Evolutionary conservation across 179 eudicot species (phyloP), one percentile per base, ranked within the genome.

Genomic region (Vitellaria paradoxa): DNA sequence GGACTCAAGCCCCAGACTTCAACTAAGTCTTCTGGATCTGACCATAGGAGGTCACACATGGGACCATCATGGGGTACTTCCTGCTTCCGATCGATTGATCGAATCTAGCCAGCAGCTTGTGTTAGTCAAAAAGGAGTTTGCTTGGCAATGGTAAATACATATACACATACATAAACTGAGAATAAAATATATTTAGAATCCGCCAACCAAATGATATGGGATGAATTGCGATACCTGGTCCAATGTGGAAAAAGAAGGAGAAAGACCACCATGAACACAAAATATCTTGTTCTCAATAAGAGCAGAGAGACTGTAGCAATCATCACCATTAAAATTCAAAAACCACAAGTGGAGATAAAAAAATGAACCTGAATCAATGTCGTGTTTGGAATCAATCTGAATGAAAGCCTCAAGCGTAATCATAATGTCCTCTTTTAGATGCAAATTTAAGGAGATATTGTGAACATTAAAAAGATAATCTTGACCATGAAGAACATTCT

Each of bases 11-110:
- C 97, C 98, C 99, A 96, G 14, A 91, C 94, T 49, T 92, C 98
- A 37, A 93, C 97, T 67, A 84, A 80, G 60, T 93, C 97, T 75
- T 96, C 99, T 60, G 99, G 99, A 85, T 96, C 98, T 68, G 99
- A 93, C 97, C 99, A 96, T 56, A 96, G 76, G 70, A 96, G 96
- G 86, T 96, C 99, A 82, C 99, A 96, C 99, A 96, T 93, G 77
- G 96, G 90, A 79, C 99, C 98, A 65, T 96, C 99, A 77, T 88
- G 94, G 14, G 99, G 98, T 70, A 96, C 97, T 83, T 96, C 99
- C 86, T 93, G 98, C 83, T 93, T 92, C 85, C 99, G 85, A 79
- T 93, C 93, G 80, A 96, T 93, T 78, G 90, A 79, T 68, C 97
- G 88, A 70, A 96, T 92, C 99, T 96, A 90, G 56, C 52, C 82